A percentile compares a stretch with the other conserved stretches of the same genome.
Evolutionary conservation across 352 stramenopile species (phyloP).

Genomic region (Nothophytophthora sp.): DNA sequence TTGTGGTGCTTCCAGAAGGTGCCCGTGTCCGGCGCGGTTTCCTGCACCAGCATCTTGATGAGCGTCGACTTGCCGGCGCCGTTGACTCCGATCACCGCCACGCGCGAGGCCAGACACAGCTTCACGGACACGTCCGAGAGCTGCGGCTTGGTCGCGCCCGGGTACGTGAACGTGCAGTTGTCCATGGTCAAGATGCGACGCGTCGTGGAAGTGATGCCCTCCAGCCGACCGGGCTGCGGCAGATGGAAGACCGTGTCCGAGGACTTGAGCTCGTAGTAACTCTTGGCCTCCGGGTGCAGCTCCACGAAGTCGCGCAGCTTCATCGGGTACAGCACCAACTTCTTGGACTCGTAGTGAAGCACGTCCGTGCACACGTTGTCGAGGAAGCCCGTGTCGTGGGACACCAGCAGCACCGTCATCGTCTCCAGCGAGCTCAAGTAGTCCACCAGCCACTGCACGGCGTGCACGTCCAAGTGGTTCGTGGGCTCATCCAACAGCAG

Average conservation of each 20-base stretch:
- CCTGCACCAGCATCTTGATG: slow-evolving; percentile 94
- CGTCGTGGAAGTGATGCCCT: slow-evolving; percentile 91
- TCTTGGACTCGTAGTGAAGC: slow-evolving; percentile 96
- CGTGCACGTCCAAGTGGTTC: slow-evolving; percentile 96
- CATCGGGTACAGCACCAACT: slow-evolving; percentile 94
- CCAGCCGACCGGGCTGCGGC: slow-evolving; percentile 88
- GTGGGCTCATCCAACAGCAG: slow-evolving; percentile 95
- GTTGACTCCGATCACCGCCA: slow-evolving; percentile 97
- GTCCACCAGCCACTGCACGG: slow-evolving; percentile 97
- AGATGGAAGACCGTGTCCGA: slow-evolving; percentile 87
- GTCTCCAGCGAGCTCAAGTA: slow-evolving; percentile 96
- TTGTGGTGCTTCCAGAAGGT: slow-evolving; percentile 90
- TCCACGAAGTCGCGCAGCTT: slow-evolving; percentile 90
- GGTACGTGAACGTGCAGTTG: slow-evolving; percentile 89
- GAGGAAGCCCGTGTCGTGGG: slow-evolving; percentile 96
- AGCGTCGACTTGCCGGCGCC: slow-evolving; percentile 98
- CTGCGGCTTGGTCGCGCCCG: slow-evolving; percentile 83
- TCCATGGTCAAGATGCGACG: slow-evolving; percentile 93
- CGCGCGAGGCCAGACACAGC: slow-evolving; percentile 94
- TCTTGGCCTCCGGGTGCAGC: slow-evolving; percentile 90
- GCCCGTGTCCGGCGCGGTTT: slow-evolving; percentile 73
- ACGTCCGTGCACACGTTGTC: slow-evolving; percentile 98
- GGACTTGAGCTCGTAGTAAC: slow-evolving; percentile 93
- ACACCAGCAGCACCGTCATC: slow-evolving; percentile 97
- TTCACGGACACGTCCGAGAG: slow-evolving; percentile 94